phyloP scores from a whole-genome alignment of 345 rosid genomes.

The thale cress (Arabidopsis thaliana) region DNA sequence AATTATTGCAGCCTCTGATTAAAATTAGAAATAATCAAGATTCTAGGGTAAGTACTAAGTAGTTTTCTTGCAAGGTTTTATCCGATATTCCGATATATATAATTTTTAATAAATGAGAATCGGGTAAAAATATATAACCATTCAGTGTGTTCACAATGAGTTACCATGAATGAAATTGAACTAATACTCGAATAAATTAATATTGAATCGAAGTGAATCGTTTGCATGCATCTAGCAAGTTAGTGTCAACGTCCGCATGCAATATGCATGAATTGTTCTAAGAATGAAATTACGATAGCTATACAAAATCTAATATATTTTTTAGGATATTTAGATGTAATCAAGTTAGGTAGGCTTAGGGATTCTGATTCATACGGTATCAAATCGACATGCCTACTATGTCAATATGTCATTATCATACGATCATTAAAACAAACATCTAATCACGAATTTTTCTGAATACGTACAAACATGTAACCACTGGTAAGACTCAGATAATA shows the following conservation, averaged over 20 bases:
- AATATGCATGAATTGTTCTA: not conserved
- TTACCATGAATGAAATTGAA: not conserved
- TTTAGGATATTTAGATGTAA: not conserved
- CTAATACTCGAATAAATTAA: not conserved
- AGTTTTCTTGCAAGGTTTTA: not conserved
- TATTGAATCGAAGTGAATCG: not conserved
- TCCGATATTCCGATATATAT: not conserved
- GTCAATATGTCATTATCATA: not conserved
- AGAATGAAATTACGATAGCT: not conserved
- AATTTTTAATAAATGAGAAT: not conserved
- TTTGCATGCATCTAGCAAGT: not conserved
- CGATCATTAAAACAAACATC: constrained; percentile 14
- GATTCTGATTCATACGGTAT: not conserved
- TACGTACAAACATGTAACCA: not conserved
- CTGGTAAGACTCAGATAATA: not conserved
- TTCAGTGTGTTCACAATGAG: not conserved
- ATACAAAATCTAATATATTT: not conserved
- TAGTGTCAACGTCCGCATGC: too few relatives aligned
- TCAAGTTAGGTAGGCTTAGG: not conserved
- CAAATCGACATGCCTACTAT: not conserved
- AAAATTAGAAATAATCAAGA: not conserved
- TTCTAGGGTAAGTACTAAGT: not conserved
- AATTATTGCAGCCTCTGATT: constrained; percentile 6
- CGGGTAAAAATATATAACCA: not conserved
- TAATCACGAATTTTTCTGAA: not conserved